phyloP scores from a whole-genome alignment of 805 yeast genomes.

The Tetrapisispora nanseiensis region DNA sequence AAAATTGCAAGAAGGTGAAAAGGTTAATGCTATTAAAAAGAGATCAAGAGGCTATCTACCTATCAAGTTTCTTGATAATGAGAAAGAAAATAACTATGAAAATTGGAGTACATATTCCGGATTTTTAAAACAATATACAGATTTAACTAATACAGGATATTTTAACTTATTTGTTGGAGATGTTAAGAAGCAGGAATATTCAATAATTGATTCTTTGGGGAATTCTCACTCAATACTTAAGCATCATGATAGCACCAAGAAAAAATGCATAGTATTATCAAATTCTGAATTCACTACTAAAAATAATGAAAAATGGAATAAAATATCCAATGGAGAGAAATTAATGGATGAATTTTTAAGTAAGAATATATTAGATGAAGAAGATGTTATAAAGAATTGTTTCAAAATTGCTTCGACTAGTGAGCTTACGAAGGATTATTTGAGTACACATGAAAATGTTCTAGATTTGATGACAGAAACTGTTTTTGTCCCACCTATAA shows the following conservation, averaged over 20 bases:
- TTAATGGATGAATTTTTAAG: slow-evolving; percentile 29
- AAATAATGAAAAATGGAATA: slow-evolving; percentile 56
- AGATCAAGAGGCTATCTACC: slow-evolving; percentile 41
- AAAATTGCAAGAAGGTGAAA: slow-evolving; percentile 32
- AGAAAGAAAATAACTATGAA: slow-evolving; percentile 9
- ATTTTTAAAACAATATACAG: slow-evolving; percentile 14
- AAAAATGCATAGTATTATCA: slow-evolving; percentile 18
- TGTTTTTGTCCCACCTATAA: slow-evolving; percentile 65
- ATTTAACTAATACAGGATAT: slow-evolving; percentile 18
- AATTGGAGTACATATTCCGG: slow-evolving; percentile 24
- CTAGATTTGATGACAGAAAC: slow-evolving; percentile 41
- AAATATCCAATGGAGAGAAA: slow-evolving; percentile 47
- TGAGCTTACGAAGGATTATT: slow-evolving; percentile 28
- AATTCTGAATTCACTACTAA: slow-evolving; percentile 27
- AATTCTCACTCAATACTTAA: slow-evolving; percentile 23
- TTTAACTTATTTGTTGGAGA: slow-evolving; percentile 34
- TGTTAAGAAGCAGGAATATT: slow-evolving; percentile 14
- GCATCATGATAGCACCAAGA: slow-evolving; percentile 9
- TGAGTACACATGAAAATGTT: slow-evolving; percentile 17
- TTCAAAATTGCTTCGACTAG: slow-evolving; percentile 47
- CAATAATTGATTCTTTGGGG: slow-evolving; percentile 23
- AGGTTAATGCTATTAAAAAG: slow-evolving; percentile 3
- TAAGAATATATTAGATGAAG: slow-evolving; percentile 20
- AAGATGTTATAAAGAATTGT: slow-evolving; percentile 34
- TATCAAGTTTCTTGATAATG: slow-evolving; percentile 29